Conservation (phyloP, 2,329 filamentous ascomycete genomes). For the Penicillium decumbens region DNA sequence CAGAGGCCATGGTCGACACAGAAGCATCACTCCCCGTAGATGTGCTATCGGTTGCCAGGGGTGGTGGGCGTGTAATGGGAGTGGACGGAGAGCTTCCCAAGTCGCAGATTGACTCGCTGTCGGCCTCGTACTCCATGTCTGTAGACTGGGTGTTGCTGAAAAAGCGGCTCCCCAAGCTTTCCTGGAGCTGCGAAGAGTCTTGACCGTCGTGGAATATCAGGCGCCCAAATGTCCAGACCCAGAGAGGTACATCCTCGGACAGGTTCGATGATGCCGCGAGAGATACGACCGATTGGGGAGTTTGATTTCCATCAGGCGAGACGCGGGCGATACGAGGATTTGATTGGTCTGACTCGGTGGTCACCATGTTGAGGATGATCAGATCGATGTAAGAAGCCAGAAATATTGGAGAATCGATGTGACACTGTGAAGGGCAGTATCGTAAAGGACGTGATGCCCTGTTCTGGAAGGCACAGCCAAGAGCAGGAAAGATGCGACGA, state of each 20-base stretch:
- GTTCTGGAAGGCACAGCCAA: not conserved
- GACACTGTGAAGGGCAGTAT: not conserved
- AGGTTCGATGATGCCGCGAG: not conserved
- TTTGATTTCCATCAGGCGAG: not conserved
- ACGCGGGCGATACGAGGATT: not conserved
- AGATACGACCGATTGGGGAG: not conserved
- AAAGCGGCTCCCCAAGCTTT: not conserved
- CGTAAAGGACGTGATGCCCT: not conserved
- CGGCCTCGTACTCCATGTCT: not conserved
- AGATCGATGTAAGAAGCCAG: not conserved
- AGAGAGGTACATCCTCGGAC: not conserved
- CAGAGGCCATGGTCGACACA: not conserved
- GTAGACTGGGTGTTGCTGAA: not conserved
- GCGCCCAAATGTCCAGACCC: not conserved
- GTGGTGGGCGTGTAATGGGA: not conserved
- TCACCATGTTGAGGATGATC: not conserved
- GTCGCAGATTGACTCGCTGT: not conserved
- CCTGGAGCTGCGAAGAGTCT: not conserved
- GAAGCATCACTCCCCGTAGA: not conserved
- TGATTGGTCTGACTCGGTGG: not conserved
- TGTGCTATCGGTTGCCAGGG: not conserved
- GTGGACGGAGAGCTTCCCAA: not conserved
- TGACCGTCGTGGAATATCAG: not conserved
- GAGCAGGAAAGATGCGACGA: not conserved
- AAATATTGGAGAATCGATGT: not conserved